Base-by-base conservation (phyloP, 768 basidiomycete genomes). In the Auricularia heimuer region DNA sequence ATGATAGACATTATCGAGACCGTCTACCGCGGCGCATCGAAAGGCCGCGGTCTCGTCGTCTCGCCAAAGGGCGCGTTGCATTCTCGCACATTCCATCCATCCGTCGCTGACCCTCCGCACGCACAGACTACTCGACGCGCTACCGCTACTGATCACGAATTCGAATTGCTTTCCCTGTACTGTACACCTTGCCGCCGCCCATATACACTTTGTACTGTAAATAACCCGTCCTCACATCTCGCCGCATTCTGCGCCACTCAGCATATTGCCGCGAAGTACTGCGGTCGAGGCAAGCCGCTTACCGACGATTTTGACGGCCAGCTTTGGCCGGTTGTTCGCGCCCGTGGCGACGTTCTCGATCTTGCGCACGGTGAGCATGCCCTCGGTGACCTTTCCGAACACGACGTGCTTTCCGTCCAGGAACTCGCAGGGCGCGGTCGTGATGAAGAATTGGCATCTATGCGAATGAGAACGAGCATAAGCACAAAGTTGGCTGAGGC, bases 1-100 rank as follows among this genome's bases (percentile, higher is more conserved):
- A 78, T 98, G 73, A 95, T 98, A 71, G 96, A 98, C 74, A 95
- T 98, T 70, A 87, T 98, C 70, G 96, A 98, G 77, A 98, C 97
- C 8, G 96, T 98, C 4, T 98, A 98, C 75, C 87, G 97, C 67
- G 97, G 97, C 36, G 97, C 97, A 0, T 94, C 94, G 1, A 98
- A 98, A 72, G 97, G 96, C 12, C 89, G 96, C 64, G 95, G 97
- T 92, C 80, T 98, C 36, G 96, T 98, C 39, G 95, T 97, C 14
- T 94, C 94, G 0, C 95, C 95, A 0, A 94, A 94, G 83, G 95
- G 94, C 92, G 29, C 34, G 82, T 73, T 16, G 29, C 34, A 82
- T 73, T 16, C 8, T 62, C 3, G 14, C 3, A 35, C 45, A 65
- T 35, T 24, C 21, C 39, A 33, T 56, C 67, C 3, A 39, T 36